phyloP scores from a whole-genome alignment of 306 rosid genomes.

The Carpinus viminea region DNA sequence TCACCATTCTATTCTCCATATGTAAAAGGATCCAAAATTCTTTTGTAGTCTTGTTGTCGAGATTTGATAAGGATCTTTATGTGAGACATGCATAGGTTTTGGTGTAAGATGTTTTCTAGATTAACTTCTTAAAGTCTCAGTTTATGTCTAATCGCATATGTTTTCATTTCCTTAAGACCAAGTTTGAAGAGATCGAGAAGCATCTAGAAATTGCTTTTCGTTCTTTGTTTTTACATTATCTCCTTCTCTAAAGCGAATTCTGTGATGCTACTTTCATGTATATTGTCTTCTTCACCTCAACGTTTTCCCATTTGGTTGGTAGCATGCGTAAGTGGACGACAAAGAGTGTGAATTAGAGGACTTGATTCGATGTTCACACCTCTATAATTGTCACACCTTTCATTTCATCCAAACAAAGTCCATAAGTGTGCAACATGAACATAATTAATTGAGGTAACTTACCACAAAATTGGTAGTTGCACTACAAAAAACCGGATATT shows the following conservation, averaged over 20 bases:
- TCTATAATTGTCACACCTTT: background rate
- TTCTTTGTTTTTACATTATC: constrained; percentile 31
- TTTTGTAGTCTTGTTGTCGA: background rate
- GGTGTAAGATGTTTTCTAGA: constrained; percentile 37
- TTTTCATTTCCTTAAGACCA: constrained; percentile 20
- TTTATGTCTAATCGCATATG: constrained; percentile 1
- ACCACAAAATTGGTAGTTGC: no score
- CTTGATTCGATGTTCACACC: constrained; percentile 3
- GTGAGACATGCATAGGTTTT: constrained; percentile 35
- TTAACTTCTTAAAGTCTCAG: constrained; percentile 40
- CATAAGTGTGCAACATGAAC: no score
- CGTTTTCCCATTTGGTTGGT: constrained; percentile 33
- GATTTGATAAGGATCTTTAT: constrained; percentile 18
- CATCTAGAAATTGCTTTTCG: background rate
- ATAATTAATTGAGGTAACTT: no score
- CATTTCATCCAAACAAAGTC: background rate
- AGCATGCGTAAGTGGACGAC: background rate
- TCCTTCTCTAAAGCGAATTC: constrained; percentile 32
- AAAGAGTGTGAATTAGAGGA: constrained; percentile 8
- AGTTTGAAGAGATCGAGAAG: constrained; percentile 18
- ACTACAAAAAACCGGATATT: no score
- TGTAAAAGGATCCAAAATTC: background rate
- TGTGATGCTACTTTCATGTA: constrained; percentile 31
- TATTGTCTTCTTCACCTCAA: constrained; percentile 39
- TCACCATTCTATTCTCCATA: no score